These are phyloP conservation scores for Xylariaceae sp. DNA, from an alignment of 2,329 filamentous ascomycete species.

Conservation along the genomic window DNA sequence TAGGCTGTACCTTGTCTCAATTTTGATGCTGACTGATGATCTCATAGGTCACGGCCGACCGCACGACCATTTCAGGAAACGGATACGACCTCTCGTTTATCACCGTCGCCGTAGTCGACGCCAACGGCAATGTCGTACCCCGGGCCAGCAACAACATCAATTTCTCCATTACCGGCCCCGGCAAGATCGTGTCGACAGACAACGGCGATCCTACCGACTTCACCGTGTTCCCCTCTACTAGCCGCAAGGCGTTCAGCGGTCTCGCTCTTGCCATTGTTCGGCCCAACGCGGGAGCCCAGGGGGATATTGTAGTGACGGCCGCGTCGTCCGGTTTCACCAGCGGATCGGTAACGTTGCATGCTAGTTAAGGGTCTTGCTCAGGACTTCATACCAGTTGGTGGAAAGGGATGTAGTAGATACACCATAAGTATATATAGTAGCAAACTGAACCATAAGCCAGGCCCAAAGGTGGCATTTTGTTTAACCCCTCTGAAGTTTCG, in stretches of 20 bases:
- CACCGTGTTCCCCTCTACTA: constrained; percentile 35
- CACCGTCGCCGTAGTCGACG: constrained; percentile 40
- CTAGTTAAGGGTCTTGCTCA: constrained; percentile 7
- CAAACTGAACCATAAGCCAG: neutral
- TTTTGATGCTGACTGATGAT: constrained; percentile 6
- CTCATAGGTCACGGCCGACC: constrained; percentile 32
- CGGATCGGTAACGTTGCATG: constrained; percentile 14
- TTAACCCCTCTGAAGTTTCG: too few relatives aligned
- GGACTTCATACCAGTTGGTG: neutral
- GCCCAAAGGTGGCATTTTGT: too few relatives aligned
- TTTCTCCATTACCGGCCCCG: constrained; percentile 40
- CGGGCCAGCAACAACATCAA: constrained; percentile 37
- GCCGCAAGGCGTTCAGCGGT: constrained; percentile 38
- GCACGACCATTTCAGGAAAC: constrained; percentile 34
- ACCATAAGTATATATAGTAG: neutral
- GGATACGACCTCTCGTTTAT: constrained; percentile 44
- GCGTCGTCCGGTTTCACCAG: constrained; percentile 17
- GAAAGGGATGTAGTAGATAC: neutral
- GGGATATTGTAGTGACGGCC: constrained; percentile 22
- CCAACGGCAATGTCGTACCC: constrained; percentile 38
- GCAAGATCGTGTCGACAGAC: constrained; percentile 44
- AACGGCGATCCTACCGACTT: constrained; percentile 46
- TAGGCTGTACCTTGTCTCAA: too few relatives aligned
- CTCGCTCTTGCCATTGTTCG: constrained; percentile 37
- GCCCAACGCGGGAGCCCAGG: constrained; percentile 23